Evolutionary conservation across 1,139 yeast species (phyloP), one percentile per base, ranked within the genome.

Genomic region (Meyerozyma carpophila): DNA sequence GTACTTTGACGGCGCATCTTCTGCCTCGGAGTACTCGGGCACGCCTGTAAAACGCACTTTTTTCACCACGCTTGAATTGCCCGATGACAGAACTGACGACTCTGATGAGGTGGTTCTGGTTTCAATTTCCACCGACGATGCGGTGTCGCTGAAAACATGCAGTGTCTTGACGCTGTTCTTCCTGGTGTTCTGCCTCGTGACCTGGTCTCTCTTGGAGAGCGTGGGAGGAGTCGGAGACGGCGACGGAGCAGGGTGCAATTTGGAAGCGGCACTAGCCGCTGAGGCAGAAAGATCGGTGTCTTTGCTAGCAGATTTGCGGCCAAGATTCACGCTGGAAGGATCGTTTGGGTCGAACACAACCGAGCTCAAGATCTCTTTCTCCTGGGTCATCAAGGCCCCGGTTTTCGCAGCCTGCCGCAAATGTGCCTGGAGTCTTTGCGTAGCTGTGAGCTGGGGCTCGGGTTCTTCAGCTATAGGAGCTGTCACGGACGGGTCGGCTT

Each of bases 41-140:
- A 79, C 82, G 1, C 82, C 82, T 4, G 62, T 61, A 49, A 79
- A 79, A 32, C 83, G 57, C 6, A 79, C 82, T 47, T 62, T 73
- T 49, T 76, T 78, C 8, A 55, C 45, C 1, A 43, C 42, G 8
- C 32, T 39, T 3, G 36, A 37, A 24, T 32, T 28, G 8, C 46
- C 44, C 8, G 49, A 43, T 8, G 48, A 47, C 9, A 20, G 37
- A 10, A 34, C 37, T 3, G 37, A 34, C 13, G 37, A 34, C 16
- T 34, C 37, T 5, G 37, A 34, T 2, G 37, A 34, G 3, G 37
- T 20, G 13, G 26, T 34, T 18, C 40, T 48, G 36, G 29, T 45
- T 41, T 34, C 49, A 5, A 38, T 37, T 5, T 32, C 24, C 10
- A 31, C 20, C 21, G 46, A 43, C 10, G 43, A 36, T n/a, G 39